Conservation (phyloP, 441 rosid species). For the Monsonia emarginata region DNA sequence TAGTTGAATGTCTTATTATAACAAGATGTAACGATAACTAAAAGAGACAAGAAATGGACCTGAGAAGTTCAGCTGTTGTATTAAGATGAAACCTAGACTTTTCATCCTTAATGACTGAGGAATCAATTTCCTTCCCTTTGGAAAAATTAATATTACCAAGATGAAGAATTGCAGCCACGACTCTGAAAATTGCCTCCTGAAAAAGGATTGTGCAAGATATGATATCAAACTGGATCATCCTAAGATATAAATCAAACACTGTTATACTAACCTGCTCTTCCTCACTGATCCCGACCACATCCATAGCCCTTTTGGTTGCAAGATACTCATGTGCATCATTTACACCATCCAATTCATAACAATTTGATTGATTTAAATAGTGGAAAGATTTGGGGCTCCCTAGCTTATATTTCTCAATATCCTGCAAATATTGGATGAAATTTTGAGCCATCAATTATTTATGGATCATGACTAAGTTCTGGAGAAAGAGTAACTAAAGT, state of each 20-base stretch:
- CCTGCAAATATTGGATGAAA: conserved; percentile 37
- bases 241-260: conserved; percentile 11
- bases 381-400: conserved; percentile 61
- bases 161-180: conserved; percentile 93
- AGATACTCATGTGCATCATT: conserved; percentile 87
- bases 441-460: conserved; percentile 4
- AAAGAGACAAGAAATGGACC: conserved; percentile 31
- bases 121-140: conserved; percentile 82
- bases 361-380: conserved; percentile 86
- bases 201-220: conserved; percentile 13
- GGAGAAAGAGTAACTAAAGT: background rate
- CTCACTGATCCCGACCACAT: conserved; percentile 89
- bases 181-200: conserved; percentile 93
- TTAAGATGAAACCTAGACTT: conserved; percentile 80
- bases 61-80: conserved; percentile 74
- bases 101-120: conserved; percentile 87
- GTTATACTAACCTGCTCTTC: conserved; percentile 72
- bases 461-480: background rate
- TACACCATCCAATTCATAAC: conserved; percentile 76
- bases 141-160: conserved; percentile 88
- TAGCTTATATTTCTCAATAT: conserved; percentile 71
- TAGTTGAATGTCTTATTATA: too few species aligned
- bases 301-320: conserved; percentile 99
- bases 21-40: background rate
- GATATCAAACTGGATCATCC: conserved; percentile 17